phyloP scores from a whole-genome alignment of 2,329 filamentous ascomycete genomes.

The Penicillium digitatum region DNA sequence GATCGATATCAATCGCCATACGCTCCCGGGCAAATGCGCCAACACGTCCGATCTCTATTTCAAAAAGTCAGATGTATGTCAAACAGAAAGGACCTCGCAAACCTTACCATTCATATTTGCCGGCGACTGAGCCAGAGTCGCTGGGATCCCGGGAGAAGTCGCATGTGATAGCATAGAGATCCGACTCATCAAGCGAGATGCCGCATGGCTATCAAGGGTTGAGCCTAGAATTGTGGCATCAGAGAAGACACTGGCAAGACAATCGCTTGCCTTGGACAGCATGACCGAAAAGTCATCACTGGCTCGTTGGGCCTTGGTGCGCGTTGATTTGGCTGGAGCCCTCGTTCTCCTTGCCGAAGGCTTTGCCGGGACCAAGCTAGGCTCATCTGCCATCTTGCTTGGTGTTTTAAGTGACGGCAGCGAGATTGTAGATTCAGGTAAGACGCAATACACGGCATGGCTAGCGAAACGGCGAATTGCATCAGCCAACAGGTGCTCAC shows the following conservation, averaged over 20 bases:
- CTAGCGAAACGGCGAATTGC: conserved; percentile 57
- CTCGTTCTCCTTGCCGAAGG: conserved; percentile 26
- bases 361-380: conserved; percentile 27
- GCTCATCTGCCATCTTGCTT: conserved; percentile 37
- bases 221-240: conserved; percentile 36
- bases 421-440: conserved; percentile 89
- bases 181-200: conserved; percentile 39
- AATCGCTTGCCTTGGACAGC: conserved; percentile 35
- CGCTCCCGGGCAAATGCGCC: conserved; percentile 41
- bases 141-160: conserved; percentile 32
- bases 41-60: conserved; percentile 40
- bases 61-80: conserved; percentile 12
- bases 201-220: conserved; percentile 38
- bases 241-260: conserved; percentile 32
- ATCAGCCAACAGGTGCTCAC: conserved; percentile 37
- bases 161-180: conserved; percentile 43
- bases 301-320: conserved; percentile 28
- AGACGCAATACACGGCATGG: conserved; percentile 80
- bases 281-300: conserved; percentile 37
- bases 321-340: conserved; percentile 26
- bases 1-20: conserved; percentile 44
- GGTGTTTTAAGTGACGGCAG: conserved; percentile 63
- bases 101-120: conserved; percentile 40
- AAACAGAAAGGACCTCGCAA: neutral
- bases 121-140: conserved; percentile 30